Evolutionary conservation across 148 eudicot genomes (phyloP), one percentile per base, ranked within the genome.

Genomic region (Beta vulgaris): DNA sequence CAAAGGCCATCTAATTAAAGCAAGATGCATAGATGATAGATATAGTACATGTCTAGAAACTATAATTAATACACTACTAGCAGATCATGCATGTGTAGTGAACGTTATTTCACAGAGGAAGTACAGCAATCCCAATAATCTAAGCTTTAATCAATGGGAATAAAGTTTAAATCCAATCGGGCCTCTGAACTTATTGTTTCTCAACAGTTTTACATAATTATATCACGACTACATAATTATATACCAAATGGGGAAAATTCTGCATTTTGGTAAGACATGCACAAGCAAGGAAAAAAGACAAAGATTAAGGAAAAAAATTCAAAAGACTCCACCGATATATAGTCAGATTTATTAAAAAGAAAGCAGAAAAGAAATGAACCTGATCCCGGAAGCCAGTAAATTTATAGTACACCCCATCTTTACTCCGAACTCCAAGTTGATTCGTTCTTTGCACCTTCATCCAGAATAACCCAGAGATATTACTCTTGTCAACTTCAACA

Each of bases 381-480:
- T 87, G 93, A 77, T 92, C 97, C 13, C 92, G 90, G 51, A 95
- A 95, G 43, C 99, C 99, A 76, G 82, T 85, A 82, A 95, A 95
- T 77, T 95, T 95, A 81, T 95, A 95, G 72, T 82, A 75, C 13
- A 95, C 76, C n/a, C 99, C 99, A 69, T 95, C 99, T 80, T 84
- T 95, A 31, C 83, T 87, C 44, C 80, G 87, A 68, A 95, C 84
- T 31, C 99, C 91, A 64, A 95, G 96, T 82, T 95, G 98, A 82
- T 95, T 86, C 68, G 90, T 79, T 64, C 98, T 87, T 1, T 96
- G 99, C 23, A 92, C 90, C 90, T 92, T 95, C 97, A 91, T 95
- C 99, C 99, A 95, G 3, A 83, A 84, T 53, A 95, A 83, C 61
- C 88, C 81, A 14, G 85, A 72, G 35, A 95, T 77, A 76, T 95